A percentile compares a stretch with the other conserved stretches of the same genome.
phyloP scores from a whole-genome alignment of 805 yeast genomes.

The Isabelozyma rhagii region DNA sequence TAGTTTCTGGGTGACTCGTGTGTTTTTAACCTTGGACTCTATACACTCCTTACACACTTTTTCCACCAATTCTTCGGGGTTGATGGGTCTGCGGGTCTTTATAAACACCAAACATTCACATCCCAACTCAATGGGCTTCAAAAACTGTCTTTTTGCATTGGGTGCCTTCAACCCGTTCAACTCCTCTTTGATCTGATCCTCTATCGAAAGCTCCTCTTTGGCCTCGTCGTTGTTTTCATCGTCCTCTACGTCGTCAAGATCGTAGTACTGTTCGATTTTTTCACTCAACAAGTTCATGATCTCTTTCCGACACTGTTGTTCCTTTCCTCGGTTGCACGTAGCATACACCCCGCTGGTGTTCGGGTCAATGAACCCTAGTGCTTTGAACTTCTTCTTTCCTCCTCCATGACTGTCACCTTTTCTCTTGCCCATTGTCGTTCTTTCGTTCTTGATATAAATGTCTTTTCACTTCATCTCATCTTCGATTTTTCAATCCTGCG shows the following conservation, averaged over 20 bases:
- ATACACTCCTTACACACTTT: conserved; percentile 60
- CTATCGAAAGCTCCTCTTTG: conserved; percentile 51
- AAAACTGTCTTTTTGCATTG: conserved; percentile 38
- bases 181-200: conserved; percentile 72
- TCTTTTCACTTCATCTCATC: too few relatives aligned
- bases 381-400: conserved; percentile 43
- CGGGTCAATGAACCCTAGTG: conserved; percentile 66
- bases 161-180: conserved; percentile 52
- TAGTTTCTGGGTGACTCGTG: conserved; percentile 72
- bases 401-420: conserved; percentile 14
- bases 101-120: conserved; percentile 85
- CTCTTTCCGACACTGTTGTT: conserved; percentile 74
- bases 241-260: conserved; percentile 13
- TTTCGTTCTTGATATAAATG: too few relatives aligned
- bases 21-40: conserved; percentile 51
- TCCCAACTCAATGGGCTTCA: conserved; percentile 60
- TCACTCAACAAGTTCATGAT: conserved; percentile 52
- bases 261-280: conserved; percentile 33
- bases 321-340: conserved; percentile 81
- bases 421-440: conserved; percentile 26
- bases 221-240: conserved; percentile 19
- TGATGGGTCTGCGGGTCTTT: conserved; percentile 74
- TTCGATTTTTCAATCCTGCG: too few relatives aligned
- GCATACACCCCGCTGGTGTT: conserved; percentile 85
- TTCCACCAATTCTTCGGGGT: conserved; percentile 70